Conservation (phyloP, 345 rosid genomes). For the Brassica nigra region DNA sequence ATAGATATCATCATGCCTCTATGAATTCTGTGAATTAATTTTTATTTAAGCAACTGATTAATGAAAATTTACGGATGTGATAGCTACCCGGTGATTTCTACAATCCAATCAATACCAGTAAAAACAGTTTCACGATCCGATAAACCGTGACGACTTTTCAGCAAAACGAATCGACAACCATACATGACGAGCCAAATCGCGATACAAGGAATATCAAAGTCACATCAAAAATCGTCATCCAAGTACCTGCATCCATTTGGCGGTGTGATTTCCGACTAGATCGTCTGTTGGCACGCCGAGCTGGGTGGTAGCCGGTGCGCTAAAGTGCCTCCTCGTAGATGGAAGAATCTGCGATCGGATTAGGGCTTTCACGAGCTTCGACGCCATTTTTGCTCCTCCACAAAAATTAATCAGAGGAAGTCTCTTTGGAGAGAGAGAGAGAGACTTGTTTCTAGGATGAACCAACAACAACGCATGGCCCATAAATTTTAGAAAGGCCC, state of each 20-base stretch:
- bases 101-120: background rate
- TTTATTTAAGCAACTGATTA: background rate
- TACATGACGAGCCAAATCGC: background rate
- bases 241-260: conserved; percentile 95
- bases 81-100: background rate
- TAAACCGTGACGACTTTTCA: background rate
- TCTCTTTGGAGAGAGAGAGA: background rate
- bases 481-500: background rate
- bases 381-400: conserved; percentile 51
- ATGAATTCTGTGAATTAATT: background rate
- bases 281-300: conserved; percentile 40
- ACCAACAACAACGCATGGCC: background rate
- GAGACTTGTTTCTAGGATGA: background rate
- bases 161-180: background rate
- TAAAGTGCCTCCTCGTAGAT: conserved; percentile 50
- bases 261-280: conserved; percentile 61
- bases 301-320: conserved; percentile 43
- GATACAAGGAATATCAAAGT: background rate
- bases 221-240: background rate
- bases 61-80: background rate
- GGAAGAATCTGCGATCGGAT: conserved; percentile 50
- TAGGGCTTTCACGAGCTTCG: conserved; percentile 54
- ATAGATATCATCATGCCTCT: background rate
- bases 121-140: background rate
- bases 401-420: background rate